These are phyloP conservation scores for Fragaria ananassa DNA, from an alignment of 306 rosid genomes.

Conservation along the genomic window DNA sequence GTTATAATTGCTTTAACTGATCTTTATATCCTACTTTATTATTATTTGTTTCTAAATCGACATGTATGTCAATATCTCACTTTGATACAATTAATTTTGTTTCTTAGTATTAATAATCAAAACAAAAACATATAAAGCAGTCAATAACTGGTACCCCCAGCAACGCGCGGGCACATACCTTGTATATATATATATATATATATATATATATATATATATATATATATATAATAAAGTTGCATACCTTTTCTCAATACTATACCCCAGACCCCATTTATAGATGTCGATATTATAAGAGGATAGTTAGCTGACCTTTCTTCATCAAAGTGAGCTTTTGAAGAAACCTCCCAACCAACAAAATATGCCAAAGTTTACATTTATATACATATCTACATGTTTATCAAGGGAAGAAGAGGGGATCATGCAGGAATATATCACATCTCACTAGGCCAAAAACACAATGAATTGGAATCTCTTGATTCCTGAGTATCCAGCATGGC, in stretches of 20 bases:
- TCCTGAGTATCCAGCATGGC: slow-evolving; percentile 44
- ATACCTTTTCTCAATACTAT: not conserved
- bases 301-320: slow-evolving; percentile 64
- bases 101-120: too few species aligned
- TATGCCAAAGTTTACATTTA: slow-evolving; percentile 22
- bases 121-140: too few species aligned
- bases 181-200: too few species aligned
- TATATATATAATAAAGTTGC: not conserved
- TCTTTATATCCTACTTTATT: too few species aligned
- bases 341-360: slow-evolving; percentile 56
- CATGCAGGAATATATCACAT: slow-evolving; percentile 12
- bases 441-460: slow-evolving; percentile 13
- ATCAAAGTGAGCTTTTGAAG: slow-evolving; percentile 43
- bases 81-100: too few species aligned
- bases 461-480: slow-evolving; percentile 47
- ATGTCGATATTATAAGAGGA: slow-evolving; percentile 13
- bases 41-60: too few species aligned
- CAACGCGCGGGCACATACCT: too few species aligned
- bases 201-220: too few species aligned
- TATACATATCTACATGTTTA: not conserved
- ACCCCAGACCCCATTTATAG: slow-evolving; percentile 10
- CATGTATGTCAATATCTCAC: too few species aligned
- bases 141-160: too few species aligned
- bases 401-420: not conserved
- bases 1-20: too few species aligned